Evolutionary conservation across 228 moss, liverwort and hornwort genomes (phyloP).

Genomic region (Sphagnum fallax): DNA sequence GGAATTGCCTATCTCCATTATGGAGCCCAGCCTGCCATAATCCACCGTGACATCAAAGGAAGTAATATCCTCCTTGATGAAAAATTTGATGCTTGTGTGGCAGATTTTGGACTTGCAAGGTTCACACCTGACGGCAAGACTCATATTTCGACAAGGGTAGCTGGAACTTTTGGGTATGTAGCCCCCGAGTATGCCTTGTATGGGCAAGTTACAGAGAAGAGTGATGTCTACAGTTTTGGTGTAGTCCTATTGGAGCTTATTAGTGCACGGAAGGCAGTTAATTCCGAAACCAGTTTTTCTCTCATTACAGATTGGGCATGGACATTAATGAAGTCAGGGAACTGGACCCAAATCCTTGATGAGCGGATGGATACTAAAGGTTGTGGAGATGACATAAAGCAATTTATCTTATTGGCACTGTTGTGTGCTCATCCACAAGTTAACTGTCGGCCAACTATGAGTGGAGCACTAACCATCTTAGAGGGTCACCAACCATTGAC

Average conservation of each 20-base stretch:
- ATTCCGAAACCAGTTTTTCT: conserved; percentile 8
- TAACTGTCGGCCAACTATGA: conserved; percentile 63
- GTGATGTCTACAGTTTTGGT: conserved; percentile 91
- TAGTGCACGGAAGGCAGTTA: conserved; percentile 62
- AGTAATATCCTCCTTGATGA: conserved; percentile 76
- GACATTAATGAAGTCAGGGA: conserved; percentile 49
- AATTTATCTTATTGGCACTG: conserved; percentile 66
- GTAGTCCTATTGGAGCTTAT: conserved; percentile 82
- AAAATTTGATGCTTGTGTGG: conserved; percentile 49
- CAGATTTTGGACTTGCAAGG: conserved; percentile 72
- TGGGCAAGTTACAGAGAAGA: conserved; percentile 67
- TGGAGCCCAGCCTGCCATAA: conserved; percentile 56
- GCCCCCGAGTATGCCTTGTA: conserved; percentile 84
- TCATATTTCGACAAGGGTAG: conserved; percentile 42
- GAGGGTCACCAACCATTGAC: conserved; percentile 52
- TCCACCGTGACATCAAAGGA: conserved; percentile 85
- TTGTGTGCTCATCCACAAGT: conserved; percentile 72
- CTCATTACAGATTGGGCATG: conserved; percentile 83
- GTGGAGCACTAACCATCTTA: conserved; percentile 48
- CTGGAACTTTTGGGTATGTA: conserved; percentile 72
- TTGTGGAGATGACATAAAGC: conserved; percentile 48
- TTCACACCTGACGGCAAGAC: conserved; percentile 55
- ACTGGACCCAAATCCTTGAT: conserved; percentile 42
- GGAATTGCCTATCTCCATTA: conserved; percentile 75
- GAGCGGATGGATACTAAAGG: conserved; percentile 40